These are phyloP conservation scores for Ophiostoma angusticollis DNA, from an alignment of 2,329 filamentous ascomycete genomes.

Conservation along the genomic window DNA sequence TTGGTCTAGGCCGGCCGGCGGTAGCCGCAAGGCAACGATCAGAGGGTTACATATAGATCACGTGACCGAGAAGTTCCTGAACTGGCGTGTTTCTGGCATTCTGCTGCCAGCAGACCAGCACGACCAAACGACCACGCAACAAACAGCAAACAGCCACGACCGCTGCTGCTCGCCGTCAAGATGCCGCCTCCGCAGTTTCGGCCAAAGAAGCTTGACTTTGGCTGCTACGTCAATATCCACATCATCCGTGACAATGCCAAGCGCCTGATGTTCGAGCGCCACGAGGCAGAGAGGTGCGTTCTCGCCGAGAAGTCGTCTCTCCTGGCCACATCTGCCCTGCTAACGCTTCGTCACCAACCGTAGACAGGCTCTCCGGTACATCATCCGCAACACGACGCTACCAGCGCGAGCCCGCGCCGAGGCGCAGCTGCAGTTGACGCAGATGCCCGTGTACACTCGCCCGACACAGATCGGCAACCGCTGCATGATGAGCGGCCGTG, in stretches of 20 bases:
- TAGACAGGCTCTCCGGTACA: conserved; percentile 86
- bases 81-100: no score
- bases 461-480: conserved; percentile 89
- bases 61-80: no score
- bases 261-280: conserved; percentile 77
- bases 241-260: conserved; percentile 93
- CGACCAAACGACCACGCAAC: not conserved
- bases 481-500: conserved; percentile 84
- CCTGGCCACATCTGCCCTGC: not conserved
- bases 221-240: conserved; percentile 75
- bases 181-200: conserved; percentile 57
- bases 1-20: conserved; percentile 1
- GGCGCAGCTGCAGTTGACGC: conserved; percentile 80
- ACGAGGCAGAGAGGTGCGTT: conserved; percentile 73
- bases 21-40: no score
- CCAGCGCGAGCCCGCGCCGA: conserved; percentile 71
- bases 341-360: not conserved
- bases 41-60: no score
- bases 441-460: conserved; percentile 94
- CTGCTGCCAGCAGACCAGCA: no score
- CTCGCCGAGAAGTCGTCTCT: not conserved
- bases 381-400: conserved; percentile 84
- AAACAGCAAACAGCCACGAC: not conserved
- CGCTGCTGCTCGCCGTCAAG: not conserved
- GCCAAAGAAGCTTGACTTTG: conserved; percentile 78